Conservation (phyloP, 2,329 filamentous ascomycete genomes). For the Microsporum audouinii region DNA sequence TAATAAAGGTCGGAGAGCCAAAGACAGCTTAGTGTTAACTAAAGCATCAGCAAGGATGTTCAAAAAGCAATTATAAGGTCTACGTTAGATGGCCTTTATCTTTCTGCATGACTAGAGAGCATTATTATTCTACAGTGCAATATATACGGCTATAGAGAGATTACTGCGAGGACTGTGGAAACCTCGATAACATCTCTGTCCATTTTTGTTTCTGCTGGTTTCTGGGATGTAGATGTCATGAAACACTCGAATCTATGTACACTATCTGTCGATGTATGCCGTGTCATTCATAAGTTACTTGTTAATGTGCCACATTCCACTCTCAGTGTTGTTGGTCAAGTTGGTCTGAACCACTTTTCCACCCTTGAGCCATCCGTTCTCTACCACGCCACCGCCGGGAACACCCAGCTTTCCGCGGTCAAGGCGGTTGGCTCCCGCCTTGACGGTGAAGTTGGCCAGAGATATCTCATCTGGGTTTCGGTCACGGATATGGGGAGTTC, state of each 20-base stretch:
- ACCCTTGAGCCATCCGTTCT: conserved; percentile 27
- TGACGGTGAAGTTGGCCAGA: conserved; percentile 39
- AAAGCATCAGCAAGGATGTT: too few species aligned
- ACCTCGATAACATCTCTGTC: too few species aligned
- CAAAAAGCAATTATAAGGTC: too few species aligned
- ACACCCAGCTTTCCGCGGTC: conserved; percentile 29
- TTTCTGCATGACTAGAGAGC: too few species aligned
- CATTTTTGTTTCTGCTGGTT: too few species aligned
- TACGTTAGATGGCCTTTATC: too few species aligned
- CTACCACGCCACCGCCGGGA: conserved; percentile 37
- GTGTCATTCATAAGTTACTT: background rate
- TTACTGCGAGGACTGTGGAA: too few species aligned
- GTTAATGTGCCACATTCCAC: conserved; percentile 18
- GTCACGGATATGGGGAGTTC: conserved; percentile 9
- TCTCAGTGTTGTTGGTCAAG: conserved; percentile 26
- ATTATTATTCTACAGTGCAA: too few species aligned
- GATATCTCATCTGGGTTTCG: conserved; percentile 8
- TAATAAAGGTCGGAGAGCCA: too few species aligned
- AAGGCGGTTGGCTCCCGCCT: conserved; percentile 49
- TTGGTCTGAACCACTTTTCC: conserved; percentile 25
- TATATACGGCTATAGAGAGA: too few species aligned
- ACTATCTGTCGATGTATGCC: background rate
- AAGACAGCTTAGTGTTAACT: too few species aligned
- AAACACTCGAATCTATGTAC: background rate
- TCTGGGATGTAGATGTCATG: too few species aligned